Conservation (phyloP, 2,329 filamentous ascomycete genomes). For the Emergomyces orientalis region DNA sequence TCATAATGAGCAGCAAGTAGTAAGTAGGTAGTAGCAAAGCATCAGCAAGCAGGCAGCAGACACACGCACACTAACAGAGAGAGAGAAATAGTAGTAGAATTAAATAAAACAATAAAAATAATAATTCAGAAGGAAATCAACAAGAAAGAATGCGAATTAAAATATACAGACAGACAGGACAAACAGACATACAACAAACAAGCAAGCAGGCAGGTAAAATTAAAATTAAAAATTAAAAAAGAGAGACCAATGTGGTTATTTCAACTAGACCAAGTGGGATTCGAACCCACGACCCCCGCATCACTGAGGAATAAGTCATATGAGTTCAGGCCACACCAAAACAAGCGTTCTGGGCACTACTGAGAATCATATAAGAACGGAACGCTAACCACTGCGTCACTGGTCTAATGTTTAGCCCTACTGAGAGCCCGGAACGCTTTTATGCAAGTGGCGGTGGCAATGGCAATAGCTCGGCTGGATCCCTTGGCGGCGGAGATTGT, state of each 20-base stretch:
- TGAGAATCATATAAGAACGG: constrained; percentile 11
- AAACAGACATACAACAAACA: too few species aligned
- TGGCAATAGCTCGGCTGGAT: too few species aligned
- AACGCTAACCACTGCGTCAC: constrained; percentile 12
- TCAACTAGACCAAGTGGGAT: constrained; percentile 12
- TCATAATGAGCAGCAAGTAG: too few species aligned
- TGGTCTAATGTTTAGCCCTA: constrained; percentile 8
- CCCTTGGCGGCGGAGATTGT: too few species aligned
- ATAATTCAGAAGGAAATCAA: too few species aligned
- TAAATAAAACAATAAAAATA: not conserved
- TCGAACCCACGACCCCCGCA: constrained; percentile 12
- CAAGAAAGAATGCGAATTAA: too few species aligned
- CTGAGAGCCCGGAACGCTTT: not conserved
- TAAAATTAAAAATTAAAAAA: not conserved
- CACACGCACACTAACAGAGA: too few species aligned
- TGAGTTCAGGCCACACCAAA: constrained; percentile 6
- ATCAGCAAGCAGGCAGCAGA: too few species aligned
- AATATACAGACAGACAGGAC: too few species aligned
- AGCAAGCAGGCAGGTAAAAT: not conserved
- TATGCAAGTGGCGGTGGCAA: not conserved
- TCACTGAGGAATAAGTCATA: constrained; percentile 9
- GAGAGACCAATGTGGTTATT: constrained; percentile 3
- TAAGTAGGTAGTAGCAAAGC: too few species aligned
- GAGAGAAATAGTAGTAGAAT: too few species aligned
- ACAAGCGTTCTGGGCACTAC: not conserved